phyloP scores from a whole-genome alignment of 495 filamentous ascomycete species.

The Aspergillus mulundensis region DNA sequence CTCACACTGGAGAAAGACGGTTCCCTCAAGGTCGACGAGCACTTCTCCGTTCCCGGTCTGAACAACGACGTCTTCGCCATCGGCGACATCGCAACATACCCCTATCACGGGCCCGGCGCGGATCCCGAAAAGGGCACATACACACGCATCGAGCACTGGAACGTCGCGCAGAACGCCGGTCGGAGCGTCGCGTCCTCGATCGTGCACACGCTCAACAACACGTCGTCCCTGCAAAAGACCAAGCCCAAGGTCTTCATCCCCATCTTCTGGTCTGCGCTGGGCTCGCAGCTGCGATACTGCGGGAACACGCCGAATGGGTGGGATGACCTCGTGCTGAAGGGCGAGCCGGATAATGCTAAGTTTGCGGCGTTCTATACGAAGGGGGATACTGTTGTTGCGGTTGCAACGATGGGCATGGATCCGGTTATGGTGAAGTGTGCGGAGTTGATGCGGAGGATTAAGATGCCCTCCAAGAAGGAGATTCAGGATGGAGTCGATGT shows the following conservation, averaged over 20 bases:
- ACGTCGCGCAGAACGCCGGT: slow-evolving; percentile 91
- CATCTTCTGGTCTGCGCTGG: slow-evolving; percentile 93
- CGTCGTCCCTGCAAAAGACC: slow-evolving; percentile 27
- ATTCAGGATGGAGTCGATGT: slow-evolving; percentile 72
- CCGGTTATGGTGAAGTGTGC: slow-evolving; percentile 78
- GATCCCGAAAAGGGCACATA: slow-evolving; percentile 42
- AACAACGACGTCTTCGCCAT: slow-evolving; percentile 80
- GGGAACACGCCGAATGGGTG: slow-evolving; percentile 76
- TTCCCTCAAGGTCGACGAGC: slow-evolving; percentile 70
- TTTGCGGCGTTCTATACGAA: slow-evolving; percentile 87
- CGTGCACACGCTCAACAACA: slow-evolving; percentile 38
- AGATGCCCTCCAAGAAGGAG: slow-evolving; percentile 79
- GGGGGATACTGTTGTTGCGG: slow-evolving; percentile 85
- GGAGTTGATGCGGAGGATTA: slow-evolving; percentile 78
- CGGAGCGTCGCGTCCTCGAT: slow-evolving; percentile 74
- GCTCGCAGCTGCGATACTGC: slow-evolving; percentile 84
- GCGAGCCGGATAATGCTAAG: slow-evolving; percentile 72
- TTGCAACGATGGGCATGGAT: slow-evolving; percentile 87
- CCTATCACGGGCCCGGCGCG: slow-evolving; percentile 86
- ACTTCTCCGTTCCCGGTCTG: slow-evolving; percentile 68
- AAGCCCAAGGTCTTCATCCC: slow-evolving; percentile 77
- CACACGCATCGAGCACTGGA: slow-evolving; percentile 92
- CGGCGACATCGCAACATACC: slow-evolving; percentile 93
- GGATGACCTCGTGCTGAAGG: slow-evolving; percentile 77
- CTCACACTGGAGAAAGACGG: slow-evolving; percentile 73